These are phyloP conservation scores for Helenozyma baotianmanensis DNA, from an alignment of 805 yeast genomes.

Conservation along the genomic window DNA sequence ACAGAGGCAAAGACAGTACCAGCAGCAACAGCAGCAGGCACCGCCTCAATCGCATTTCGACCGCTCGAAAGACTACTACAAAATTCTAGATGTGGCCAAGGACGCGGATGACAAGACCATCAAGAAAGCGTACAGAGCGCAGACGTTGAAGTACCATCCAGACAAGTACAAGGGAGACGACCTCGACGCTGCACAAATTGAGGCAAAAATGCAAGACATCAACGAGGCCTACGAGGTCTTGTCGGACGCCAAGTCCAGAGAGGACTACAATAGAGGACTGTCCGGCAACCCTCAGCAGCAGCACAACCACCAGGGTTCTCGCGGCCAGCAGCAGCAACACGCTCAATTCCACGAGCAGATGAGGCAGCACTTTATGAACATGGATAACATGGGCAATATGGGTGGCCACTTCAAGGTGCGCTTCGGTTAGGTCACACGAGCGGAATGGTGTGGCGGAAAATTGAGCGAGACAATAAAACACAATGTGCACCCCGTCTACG, in stretches of 20 bases:
- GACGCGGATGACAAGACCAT: slow-evolving; percentile 70
- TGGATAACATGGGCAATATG: no score
- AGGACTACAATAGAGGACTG: slow-evolving; percentile 60
- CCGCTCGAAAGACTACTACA: slow-evolving; percentile 69
- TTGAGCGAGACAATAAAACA: no score
- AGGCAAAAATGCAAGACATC: slow-evolving; percentile 82
- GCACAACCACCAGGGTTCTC: slow-evolving; percentile 7
- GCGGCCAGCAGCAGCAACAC: slow-evolving; percentile 5
- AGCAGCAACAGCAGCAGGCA: slow-evolving; percentile 24
- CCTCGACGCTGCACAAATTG: slow-evolving; percentile 62
- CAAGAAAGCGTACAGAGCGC: slow-evolving; percentile 73
- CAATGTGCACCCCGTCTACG: no score
- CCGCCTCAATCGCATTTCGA: slow-evolving; percentile 26
- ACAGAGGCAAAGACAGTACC: slow-evolving; percentile 39
- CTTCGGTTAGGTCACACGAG: no score
- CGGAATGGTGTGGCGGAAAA: no score
- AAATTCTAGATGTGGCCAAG: slow-evolving; percentile 61
- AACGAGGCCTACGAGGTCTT: slow-evolving; percentile 90
- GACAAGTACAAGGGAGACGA: slow-evolving; percentile 77
- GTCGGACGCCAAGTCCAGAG: slow-evolving; percentile 58
- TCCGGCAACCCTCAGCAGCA: slow-evolving; percentile 5
- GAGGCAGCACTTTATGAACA: slow-evolving; percentile 3
- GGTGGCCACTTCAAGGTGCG: slow-evolving; percentile 3
- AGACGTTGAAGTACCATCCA: slow-evolving; percentile 83
- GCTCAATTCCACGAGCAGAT: slow-evolving; percentile 5